Evolutionary conservation across 2,329 filamentous ascomycete genomes (phyloP), one percentile per base, ranked within the genome.

Genomic region (Sarocladium brachiariae): DNA sequence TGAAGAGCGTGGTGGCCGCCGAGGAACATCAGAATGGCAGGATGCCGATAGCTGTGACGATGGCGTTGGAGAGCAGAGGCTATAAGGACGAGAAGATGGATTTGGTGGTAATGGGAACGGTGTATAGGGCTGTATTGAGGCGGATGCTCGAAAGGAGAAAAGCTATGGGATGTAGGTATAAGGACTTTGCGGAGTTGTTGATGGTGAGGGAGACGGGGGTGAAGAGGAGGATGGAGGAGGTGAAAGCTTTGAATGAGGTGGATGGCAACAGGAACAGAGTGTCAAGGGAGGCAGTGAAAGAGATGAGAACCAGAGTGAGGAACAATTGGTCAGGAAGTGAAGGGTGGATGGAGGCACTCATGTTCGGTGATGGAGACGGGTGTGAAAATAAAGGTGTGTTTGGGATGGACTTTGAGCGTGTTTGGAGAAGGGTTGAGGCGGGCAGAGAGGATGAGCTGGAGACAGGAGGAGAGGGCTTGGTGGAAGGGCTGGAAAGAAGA

Each of bases 321-420:
- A 82, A 83, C 54, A 88, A 89, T 57, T 96, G 90, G 90, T 74
- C 87, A 13, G 90, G 89, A 2, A 81, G 84, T 59, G 79, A 84
- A 53, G 77, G 80, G 51, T 92, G 89, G 84, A 76, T 88, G 58
- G 78, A 88, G 45, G 74, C 80, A 2, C 69, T 96, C 18, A 63
- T 93, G 0, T 74, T 84, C 48, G 87, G 87, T 2, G 84, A 88
- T 41, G 71, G 73, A 18, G 33, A 33, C 21, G 71, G 70, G 7
- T 13, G 73, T 2, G 71, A 71, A 23, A 77, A 72, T 27, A 85
- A 87, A 53, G 76, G 73, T 0, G 70, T 93, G n/a, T 63, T 95
- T 13, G 76, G 76, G 2, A 75, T 76, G 31, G 72, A 80, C 0
- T 93, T 91, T 55, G 78, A 87, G 25, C 73, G 80, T 8, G 78